Evolutionary conservation across 768 basidiomycete genomes (phyloP).

Genomic region (Pleurotus tuoliensis): DNA sequence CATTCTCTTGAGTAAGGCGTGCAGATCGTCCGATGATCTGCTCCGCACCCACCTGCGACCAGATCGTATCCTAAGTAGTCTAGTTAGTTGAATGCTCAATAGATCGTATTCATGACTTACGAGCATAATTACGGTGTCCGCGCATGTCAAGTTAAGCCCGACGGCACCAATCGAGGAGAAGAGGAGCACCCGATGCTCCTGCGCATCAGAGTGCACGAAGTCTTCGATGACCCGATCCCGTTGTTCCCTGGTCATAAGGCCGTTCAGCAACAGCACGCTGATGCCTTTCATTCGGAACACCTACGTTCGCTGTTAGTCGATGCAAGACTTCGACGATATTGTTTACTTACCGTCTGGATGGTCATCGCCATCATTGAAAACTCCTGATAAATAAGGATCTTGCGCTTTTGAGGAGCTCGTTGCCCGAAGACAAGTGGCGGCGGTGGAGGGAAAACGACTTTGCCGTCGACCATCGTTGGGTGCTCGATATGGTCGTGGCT

Average conservation of each 20-base stretch:
- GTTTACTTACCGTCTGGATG: constrained; percentile 5
- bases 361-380: constrained; percentile 10
- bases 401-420: background rate
- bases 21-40: constrained; percentile 7
- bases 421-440: background rate
- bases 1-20: constrained; percentile 7
- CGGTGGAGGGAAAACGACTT: background rate
- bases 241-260: background rate
- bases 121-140: constrained; percentile 4
- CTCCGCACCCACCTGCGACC: constrained; percentile 3
- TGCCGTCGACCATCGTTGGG: background rate
- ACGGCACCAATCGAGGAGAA: constrained; percentile 6
- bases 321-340: background rate
- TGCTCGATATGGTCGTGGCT: background rate
- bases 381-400: constrained; percentile 8
- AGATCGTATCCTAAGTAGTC: background rate
- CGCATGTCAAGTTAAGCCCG: background rate
- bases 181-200: background rate
- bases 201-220: background rate
- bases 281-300: constrained; percentile 1
- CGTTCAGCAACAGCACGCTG: background rate
- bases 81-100: background rate
- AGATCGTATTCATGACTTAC: background rate
- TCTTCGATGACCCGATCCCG: background rate
- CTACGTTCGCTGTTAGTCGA: background rate